Evolutionary conservation across 306 rosid genomes (phyloP).

Genomic region (Prunus padus): DNA sequence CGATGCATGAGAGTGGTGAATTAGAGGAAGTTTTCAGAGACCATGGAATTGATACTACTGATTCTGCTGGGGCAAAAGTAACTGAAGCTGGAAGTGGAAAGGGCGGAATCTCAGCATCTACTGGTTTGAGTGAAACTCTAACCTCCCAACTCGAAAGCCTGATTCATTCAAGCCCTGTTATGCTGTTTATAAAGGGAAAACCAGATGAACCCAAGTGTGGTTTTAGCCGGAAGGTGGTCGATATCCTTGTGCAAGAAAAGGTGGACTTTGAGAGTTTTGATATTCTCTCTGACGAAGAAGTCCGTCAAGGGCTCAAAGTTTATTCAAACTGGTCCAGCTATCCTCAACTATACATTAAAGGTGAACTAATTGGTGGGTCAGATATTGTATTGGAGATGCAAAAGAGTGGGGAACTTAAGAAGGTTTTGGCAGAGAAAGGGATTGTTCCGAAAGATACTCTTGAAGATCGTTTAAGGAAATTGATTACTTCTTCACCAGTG

Average conservation of each 20-base stretch:
- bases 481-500: constrained; percentile 65
- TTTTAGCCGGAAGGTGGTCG: constrained; percentile 90
- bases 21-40: constrained; percentile 71
- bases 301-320: constrained; percentile 89
- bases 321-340: constrained; percentile 96
- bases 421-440: constrained; percentile 62
- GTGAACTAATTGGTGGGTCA: constrained; percentile 87
- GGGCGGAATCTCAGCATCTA: constrained; percentile 61
- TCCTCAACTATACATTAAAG: constrained; percentile 78
- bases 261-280: constrained; percentile 72
- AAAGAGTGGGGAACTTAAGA: constrained; percentile 81
- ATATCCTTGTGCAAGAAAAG: constrained; percentile 77
- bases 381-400: constrained; percentile 96
- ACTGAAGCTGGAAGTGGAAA: constrained; percentile 46
- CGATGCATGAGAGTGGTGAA: constrained; percentile 94
- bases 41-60: constrained; percentile 51
- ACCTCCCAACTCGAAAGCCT: constrained; percentile 59
- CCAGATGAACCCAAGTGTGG: constrained; percentile 92
- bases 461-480: constrained; percentile 72
- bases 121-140: constrained; percentile 58
- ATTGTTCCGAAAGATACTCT: constrained; percentile 43
- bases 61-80: constrained; percentile 32
- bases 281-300: constrained; percentile 79
- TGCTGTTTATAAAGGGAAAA: constrained; percentile 90
- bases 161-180: constrained; percentile 63